Percentiles rank a stretch among this genome's conserved stretches.
Evolutionary conservation across 2,329 filamentous ascomycete species (phyloP).

Genomic region (Aspergillus melleus): DNA sequence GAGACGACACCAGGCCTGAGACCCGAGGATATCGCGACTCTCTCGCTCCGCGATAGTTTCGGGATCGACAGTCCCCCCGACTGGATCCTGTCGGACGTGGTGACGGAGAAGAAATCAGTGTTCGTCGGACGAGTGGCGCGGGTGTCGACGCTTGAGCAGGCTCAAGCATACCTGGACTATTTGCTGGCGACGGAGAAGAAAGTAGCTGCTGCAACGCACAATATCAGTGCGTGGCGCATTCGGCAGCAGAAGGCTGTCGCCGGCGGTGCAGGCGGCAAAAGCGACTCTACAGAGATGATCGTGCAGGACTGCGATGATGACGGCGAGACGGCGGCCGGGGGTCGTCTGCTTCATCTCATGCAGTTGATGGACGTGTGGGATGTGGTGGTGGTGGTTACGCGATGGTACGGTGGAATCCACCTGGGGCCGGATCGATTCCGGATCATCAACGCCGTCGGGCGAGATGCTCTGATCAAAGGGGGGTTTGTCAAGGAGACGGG

Average conservation of each 20-base stretch:
- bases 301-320: slow-evolving; percentile 96
- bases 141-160: slow-evolving; percentile 70
- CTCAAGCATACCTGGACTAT: slow-evolving; percentile 69
- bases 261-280: slow-evolving; percentile 2
- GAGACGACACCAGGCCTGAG: slow-evolving; percentile 9
- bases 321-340: slow-evolving; percentile 88
- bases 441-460: slow-evolving; percentile 81
- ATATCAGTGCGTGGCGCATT: slow-evolving; percentile 93
- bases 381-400: slow-evolving; percentile 84
- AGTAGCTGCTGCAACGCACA: slow-evolving; percentile 84
- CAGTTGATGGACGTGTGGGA: slow-evolving; percentile 95
- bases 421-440: slow-evolving; percentile 87
- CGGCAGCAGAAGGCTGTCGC: slow-evolving; percentile 38
- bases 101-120: slow-evolving; percentile 81
- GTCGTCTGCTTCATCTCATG: slow-evolving; percentile 82
- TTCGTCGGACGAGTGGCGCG: slow-evolving; percentile 77
- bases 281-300: slow-evolving; percentile 48
- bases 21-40: slow-evolving; percentile 25
- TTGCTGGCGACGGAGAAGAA: slow-evolving; percentile 81
- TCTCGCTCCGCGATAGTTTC: slow-evolving; percentile 30
- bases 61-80: slow-evolving; percentile 47
- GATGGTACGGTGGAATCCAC: slow-evolving; percentile 93
- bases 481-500: slow-evolving; percentile 62
- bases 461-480: slow-evolving; percentile 79
- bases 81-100: slow-evolving; percentile 73